A percentile compares a stretch with the other conserved stretches of the same genome.
Conservation (phyloP, 306 rosid genomes). For the Dalbergia cultrata region DNA sequence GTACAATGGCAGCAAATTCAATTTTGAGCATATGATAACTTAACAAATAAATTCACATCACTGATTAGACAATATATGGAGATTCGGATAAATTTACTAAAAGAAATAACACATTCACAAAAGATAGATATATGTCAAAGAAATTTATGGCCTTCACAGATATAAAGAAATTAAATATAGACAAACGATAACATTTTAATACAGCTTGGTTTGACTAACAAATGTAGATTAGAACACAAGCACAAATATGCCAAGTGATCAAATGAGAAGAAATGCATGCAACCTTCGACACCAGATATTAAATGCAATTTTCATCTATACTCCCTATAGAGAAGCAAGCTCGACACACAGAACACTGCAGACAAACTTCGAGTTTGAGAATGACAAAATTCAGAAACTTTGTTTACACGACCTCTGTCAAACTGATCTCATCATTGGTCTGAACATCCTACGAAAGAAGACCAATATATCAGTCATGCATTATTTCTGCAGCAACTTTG, state of each 20-base stretch:
- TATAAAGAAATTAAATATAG: constrained; percentile 3
- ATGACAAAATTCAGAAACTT: constrained; percentile 37
- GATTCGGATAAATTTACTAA: neutral
- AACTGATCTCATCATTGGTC: constrained; percentile 48
- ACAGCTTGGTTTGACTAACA: constrained; percentile 37
- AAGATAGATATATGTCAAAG: neutral
- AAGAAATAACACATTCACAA: neutral
- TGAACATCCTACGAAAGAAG: constrained; percentile 55
- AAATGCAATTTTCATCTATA: constrained; percentile 43
- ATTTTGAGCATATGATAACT: neutral
- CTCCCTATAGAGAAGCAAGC: constrained; percentile 55
- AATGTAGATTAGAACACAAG: constrained; percentile 29
- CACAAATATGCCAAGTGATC: constrained; percentile 41
- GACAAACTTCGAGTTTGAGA: constrained; percentile 56
- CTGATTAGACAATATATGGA: neutral
- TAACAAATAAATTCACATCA: neutral
- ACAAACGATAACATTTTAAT: constrained; percentile 31
- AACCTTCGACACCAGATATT: constrained; percentile 33
- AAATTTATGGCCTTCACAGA: constrained; percentile 21
- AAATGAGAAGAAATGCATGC: constrained; percentile 37
- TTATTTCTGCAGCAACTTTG: neutral
- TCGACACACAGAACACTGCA: constrained; percentile 54
- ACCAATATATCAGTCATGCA: constrained; percentile 11
- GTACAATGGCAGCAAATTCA: neutral
- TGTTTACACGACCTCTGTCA: constrained; percentile 54